Evolutionary conservation across 73 alveolate genomes (phyloP).

Genomic region (Stentor roeselii): DNA sequence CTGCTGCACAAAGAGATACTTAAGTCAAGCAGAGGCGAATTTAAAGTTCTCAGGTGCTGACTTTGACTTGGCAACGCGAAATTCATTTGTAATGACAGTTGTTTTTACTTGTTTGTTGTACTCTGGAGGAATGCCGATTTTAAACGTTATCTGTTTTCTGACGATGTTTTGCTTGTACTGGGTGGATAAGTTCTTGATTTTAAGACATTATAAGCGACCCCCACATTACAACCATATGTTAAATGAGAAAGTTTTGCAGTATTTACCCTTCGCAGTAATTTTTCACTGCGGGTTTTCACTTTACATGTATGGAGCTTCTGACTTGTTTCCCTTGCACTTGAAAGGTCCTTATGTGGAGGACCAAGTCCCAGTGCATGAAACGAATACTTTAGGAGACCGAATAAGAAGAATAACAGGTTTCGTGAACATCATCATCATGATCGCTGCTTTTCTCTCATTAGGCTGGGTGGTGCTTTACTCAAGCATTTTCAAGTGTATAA

Average conservation of each 20-base stretch:
- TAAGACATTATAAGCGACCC: background rate
- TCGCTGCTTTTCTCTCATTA: background rate
- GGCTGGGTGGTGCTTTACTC: background rate
- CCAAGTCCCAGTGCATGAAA: background rate
- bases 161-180: conserved; percentile 8
- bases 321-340: conserved; percentile 25
- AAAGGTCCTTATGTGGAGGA: background rate
- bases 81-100: background rate
- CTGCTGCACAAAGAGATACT: background rate
- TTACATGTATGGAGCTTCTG: conserved; percentile 43
- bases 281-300: conserved; percentile 38
- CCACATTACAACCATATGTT: background rate
- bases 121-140: conserved; percentile 19
- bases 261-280: conserved; percentile 33
- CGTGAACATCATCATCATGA: background rate
- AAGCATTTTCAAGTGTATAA: background rate
- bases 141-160: conserved; percentile 7
- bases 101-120: conserved; percentile 15
- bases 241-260: background rate
- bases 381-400: background rate
- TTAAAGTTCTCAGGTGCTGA: background rate
- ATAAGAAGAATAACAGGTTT: background rate
- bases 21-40: background rate
- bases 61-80: background rate
- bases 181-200: background rate